Evolutionary conservation across 495 filamentous ascomycete genomes (phyloP).

Genomic region (Aeminium ludgeri): DNA sequence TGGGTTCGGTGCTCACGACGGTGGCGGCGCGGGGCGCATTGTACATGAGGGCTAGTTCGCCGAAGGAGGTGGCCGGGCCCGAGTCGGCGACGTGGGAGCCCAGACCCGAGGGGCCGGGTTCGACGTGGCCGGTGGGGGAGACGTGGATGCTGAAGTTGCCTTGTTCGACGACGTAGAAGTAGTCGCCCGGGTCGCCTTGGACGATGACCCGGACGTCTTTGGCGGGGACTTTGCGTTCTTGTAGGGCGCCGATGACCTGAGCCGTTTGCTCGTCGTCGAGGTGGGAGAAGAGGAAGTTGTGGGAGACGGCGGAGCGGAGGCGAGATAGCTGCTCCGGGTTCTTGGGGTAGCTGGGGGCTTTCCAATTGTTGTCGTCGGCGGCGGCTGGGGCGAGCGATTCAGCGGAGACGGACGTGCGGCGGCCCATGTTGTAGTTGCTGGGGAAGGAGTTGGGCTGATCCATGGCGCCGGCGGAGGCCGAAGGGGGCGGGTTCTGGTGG

Average conservation of each 20-base stretch:
- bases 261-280: slow-evolving; percentile 80
- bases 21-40: slow-evolving; percentile 96
- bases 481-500: slow-evolving; percentile 5
- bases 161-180: slow-evolving; percentile 91
- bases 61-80: slow-evolving; percentile 85
- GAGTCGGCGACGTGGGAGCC: slow-evolving; percentile 69
- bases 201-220: slow-evolving; percentile 93
- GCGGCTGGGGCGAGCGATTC: slow-evolving; percentile 85
- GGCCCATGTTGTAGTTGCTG: slow-evolving; percentile 79
- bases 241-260: slow-evolving; percentile 75
- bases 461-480: slow-evolving; percentile 11
- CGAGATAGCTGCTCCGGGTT: slow-evolving; percentile 61
- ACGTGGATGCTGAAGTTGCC: slow-evolving; percentile 86
- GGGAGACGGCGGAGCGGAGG: slow-evolving; percentile 62
- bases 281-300: slow-evolving; percentile 88
- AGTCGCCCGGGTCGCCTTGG: slow-evolving; percentile 91
- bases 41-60: slow-evolving; percentile 95
- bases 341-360: slow-evolving; percentile 70
- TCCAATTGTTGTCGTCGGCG: slow-evolving; percentile 73
- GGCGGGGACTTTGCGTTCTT: slow-evolving; percentile 88
- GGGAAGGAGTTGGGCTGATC: slow-evolving; percentile 50
- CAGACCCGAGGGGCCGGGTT: slow-evolving; percentile 69
- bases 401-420: slow-evolving; percentile 90
- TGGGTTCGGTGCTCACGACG: slow-evolving; percentile 66
- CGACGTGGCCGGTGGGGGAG: slow-evolving; percentile 59